phyloP scores from a whole-genome alignment of 1,284 basidiomycete species.

The Fistulinella staudtii region DNA sequence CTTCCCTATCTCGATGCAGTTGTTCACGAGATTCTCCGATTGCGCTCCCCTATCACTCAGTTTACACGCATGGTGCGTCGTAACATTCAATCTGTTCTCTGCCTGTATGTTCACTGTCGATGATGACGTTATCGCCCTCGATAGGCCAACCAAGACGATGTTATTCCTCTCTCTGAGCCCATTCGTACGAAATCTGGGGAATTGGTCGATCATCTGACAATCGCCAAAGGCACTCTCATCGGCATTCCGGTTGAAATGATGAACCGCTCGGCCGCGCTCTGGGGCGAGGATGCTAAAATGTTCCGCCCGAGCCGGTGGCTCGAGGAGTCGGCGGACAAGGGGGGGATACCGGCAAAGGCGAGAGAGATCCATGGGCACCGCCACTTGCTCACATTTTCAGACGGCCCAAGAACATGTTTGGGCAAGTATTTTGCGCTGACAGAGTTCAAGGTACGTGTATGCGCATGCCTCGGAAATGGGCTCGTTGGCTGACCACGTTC shows the following conservation, averaged over 20 bases:
- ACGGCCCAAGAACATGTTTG: constrained; percentile 41
- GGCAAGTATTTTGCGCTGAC: constrained; percentile 40
- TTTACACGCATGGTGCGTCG: constrained; percentile 39
- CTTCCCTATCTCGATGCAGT: constrained; percentile 23
- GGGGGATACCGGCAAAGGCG: constrained; percentile 20
- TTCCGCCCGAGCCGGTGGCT: constrained; percentile 40
- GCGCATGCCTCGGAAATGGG: background rate
- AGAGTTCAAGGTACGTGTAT: constrained; percentile 45
- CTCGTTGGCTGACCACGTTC: background rate
- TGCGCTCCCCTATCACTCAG: constrained; percentile 21
- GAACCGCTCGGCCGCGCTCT: constrained; percentile 46
- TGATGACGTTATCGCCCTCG: no score
- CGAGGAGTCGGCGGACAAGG: constrained; percentile 6
- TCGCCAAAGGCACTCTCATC: constrained; percentile 44
- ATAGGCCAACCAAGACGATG: constrained; percentile 46
- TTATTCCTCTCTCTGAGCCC: constrained; percentile 37
- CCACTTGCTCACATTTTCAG: constrained; percentile 39
- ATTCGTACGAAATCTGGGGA: constrained; percentile 36
- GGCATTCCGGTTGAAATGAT: constrained; percentile 40
- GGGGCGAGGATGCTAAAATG: constrained; percentile 37
- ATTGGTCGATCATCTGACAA: constrained; percentile 35
- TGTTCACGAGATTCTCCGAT: constrained; percentile 21
- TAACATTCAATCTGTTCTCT: background rate
- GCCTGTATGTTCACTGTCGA: background rate
- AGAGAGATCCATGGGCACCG: constrained; percentile 39